Evolutionary conservation across 2,329 filamentous ascomycete species (phyloP).

Genomic region (Sclerotinia nivalis): DNA sequence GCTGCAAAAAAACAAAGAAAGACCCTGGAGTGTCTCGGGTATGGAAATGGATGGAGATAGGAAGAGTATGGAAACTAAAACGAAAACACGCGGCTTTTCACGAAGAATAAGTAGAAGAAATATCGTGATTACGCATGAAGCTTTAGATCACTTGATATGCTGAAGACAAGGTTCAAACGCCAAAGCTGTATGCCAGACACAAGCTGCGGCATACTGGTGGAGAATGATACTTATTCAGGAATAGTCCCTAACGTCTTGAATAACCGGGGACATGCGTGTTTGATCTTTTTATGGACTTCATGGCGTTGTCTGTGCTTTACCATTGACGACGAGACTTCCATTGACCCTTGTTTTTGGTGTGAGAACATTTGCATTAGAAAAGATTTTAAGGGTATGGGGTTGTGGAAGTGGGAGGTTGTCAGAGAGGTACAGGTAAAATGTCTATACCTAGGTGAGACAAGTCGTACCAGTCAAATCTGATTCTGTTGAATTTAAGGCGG

Average conservation of each 20-base stretch:
- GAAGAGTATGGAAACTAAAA: constrained; percentile 24
- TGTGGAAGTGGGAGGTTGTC: neutral
- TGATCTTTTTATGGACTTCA: constrained; percentile 25
- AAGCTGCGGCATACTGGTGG: constrained; percentile 37
- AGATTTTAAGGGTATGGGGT: neutral
- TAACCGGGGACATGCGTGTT: constrained; percentile 21
- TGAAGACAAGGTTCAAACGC: constrained; percentile 34
- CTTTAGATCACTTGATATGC: constrained; percentile 31
- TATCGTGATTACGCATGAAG: constrained; percentile 35
- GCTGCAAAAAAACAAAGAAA: constrained; percentile 31
- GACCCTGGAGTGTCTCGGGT: constrained; percentile 8
- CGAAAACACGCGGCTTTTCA: constrained; percentile 34
- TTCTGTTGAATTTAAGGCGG: neutral
- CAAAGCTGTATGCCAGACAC: constrained; percentile 35
- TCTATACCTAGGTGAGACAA: neutral
- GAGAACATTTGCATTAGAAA: neutral
- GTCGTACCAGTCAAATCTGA: neutral
- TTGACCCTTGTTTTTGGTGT: neutral
- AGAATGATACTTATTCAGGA: constrained; percentile 27
- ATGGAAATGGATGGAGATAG: constrained; percentile 11
- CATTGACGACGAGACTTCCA: neutral
- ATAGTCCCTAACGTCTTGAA: constrained; percentile 31
- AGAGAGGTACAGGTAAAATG: neutral
- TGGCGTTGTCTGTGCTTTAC: constrained; percentile 31
- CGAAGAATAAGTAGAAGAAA: constrained; percentile 21